Evolutionary conservation across 2,329 filamentous ascomycete genomes (phyloP), one percentile per base, ranked within the genome.

Genomic region (Daldinia eschscholtzii): DNA sequence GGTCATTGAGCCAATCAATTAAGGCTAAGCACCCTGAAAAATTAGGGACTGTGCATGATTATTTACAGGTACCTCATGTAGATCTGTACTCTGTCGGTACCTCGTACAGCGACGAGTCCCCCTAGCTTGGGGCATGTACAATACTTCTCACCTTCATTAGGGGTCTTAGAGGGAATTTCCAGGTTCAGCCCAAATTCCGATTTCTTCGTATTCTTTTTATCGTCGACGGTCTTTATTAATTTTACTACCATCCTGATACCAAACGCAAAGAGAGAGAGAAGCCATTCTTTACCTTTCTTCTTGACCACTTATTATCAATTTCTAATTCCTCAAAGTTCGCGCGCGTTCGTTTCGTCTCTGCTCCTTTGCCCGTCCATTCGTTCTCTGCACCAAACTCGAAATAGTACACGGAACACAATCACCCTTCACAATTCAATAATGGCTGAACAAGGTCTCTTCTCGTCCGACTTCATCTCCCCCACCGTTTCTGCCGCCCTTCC

Each of bases 401-500:
- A 52, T 26, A 15, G 33, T 26, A 33, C 15, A 33, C 46, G 7
- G 28, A 52, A 33, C 20, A 23, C 20, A 23, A 23, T 23, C 6
- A 23, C 46, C n/a, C 13, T 50, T 18, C 15, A 50, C 42, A 35
- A 60, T 63, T 48, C 61, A 68, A 68, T 75, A 75, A 80, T 81
- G 79, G 73, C 77, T 61, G 79, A 83, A 56, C 82, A 87, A 73
- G 91, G 89, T 39, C 92, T 98, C 79, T 98, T 98, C 86, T 87
- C 91, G 64, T 78, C 87, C 70, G 83, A 89, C 69, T 90, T 98
- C 77, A 91, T 98, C 80, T 93, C 93, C 26, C 88, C 92, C 20
- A 84, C 88, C 61, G 92, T 98, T 74, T 83, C 89, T 67, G 84
- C 89, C 44, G 86, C 85, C 18, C 89, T 98, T 0, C 95, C 96